phyloP scores from a whole-genome alignment of 768 basidiomycete genomes.

The Pleurotus eryngii region DNA sequence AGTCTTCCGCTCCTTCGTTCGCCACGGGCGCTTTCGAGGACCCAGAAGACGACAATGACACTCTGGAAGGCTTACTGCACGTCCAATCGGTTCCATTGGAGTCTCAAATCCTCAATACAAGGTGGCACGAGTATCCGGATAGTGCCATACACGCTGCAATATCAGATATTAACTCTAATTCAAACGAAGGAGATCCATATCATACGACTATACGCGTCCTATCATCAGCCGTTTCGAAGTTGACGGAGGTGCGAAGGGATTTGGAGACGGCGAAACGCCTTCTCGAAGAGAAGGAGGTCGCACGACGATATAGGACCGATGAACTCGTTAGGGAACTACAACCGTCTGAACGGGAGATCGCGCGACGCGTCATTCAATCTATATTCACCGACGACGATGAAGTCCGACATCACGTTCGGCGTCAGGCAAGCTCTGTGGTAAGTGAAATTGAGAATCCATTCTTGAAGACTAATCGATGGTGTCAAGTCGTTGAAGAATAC shows the following conservation, averaged over 20 bases:
- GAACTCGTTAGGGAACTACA: constrained; percentile 54
- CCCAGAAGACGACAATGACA: not conserved
- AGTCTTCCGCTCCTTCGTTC: constrained; percentile 31
- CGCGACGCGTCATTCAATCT: constrained; percentile 61
- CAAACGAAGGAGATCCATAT: constrained; percentile 37
- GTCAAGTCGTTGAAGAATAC: constrained; percentile 50
- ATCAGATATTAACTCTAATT: constrained; percentile 41
- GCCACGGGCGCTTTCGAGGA: constrained; percentile 36
- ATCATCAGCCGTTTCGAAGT: constrained; percentile 60
- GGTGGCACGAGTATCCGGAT: constrained; percentile 79
- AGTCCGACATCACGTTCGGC: constrained; percentile 42
- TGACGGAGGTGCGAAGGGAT: constrained; percentile 56
- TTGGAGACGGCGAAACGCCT: constrained; percentile 56
- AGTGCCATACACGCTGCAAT: constrained; percentile 67
- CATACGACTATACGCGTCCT: constrained; percentile 66
- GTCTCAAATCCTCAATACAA: constrained; percentile 56
- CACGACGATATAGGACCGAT: constrained; percentile 48
- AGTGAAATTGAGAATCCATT: constrained; percentile 17
- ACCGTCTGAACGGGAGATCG: constrained; percentile 63
- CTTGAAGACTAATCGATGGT: constrained; percentile 3
- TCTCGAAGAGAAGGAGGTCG: constrained; percentile 59
- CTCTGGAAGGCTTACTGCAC: constrained; percentile 8
- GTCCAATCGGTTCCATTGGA: constrained; percentile 27
- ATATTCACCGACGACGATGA: constrained; percentile 58
- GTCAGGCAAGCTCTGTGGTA: constrained; percentile 60